A percentile compares a stretch with the other conserved stretches of the same genome.
phyloP scores from a whole-genome alignment of 805 yeast genomes.

The Kodamaea restingae region DNA sequence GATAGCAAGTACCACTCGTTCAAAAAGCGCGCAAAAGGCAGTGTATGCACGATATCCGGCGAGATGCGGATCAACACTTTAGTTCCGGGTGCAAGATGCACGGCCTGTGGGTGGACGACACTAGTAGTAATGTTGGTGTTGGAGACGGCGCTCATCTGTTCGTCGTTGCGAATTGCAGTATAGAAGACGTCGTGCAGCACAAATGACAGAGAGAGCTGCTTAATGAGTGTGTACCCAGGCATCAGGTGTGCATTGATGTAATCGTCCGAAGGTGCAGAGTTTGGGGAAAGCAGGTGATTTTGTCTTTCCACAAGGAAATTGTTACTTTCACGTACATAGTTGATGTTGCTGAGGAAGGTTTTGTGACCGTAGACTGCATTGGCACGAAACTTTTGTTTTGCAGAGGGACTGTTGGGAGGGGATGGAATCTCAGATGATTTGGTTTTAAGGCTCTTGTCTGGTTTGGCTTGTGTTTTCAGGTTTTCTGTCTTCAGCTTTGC shows the following conservation, averaged over 20 bases:
- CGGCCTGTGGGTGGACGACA: conserved; percentile 7
- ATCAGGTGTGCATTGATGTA: conserved; percentile 15
- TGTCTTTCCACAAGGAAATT: conserved; percentile 14
- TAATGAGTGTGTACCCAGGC: conserved; percentile 22
- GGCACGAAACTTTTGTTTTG: conserved; percentile 7
- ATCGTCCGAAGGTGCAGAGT: conserved; percentile 11
- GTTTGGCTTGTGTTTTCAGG: too few species aligned
- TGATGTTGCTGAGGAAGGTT: conserved; percentile 25
- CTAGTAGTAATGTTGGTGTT: conserved; percentile 2
- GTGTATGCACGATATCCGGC: conserved; percentile 19
- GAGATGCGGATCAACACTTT: conserved; percentile 22
- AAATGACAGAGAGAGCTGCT: conserved; percentile 14
- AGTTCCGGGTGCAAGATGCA: conserved; percentile 9
- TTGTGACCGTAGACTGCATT: conserved; percentile 14
- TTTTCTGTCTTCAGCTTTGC: too few species aligned
- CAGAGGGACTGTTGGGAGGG: neutral
- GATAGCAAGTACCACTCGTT: conserved; percentile 34
- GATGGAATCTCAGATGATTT: too few species aligned
- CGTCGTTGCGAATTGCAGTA: conserved; percentile 15
- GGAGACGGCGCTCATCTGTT: conserved; percentile 2
- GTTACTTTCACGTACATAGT: conserved; percentile 20
- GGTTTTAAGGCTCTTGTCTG: too few species aligned
- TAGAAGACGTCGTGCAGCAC: conserved; percentile 14
- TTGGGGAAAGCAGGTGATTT: conserved; percentile 9
- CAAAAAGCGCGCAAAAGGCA: conserved; percentile 24